Evolutionary conservation across 1,284 basidiomycete species (phyloP).

Genomic region (Moesziomyces parantarcticus): DNA sequence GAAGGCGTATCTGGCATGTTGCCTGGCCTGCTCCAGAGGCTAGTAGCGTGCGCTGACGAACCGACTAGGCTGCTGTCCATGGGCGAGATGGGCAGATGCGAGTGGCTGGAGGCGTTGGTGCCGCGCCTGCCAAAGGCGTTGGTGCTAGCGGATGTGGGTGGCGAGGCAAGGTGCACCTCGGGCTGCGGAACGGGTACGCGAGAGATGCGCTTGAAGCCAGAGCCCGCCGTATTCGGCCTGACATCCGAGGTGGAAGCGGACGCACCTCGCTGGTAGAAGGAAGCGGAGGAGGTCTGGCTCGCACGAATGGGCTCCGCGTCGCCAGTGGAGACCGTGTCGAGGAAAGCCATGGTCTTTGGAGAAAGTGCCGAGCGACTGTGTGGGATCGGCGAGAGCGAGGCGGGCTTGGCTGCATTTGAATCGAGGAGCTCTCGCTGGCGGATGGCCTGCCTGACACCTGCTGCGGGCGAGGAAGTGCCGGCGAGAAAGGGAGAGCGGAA

Average conservation of each 20-base stretch:
- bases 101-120: slow-evolving; percentile 16
- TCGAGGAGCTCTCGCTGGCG: slow-evolving; percentile 44
- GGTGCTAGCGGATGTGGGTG: slow-evolving; percentile 12
- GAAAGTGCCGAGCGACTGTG: slow-evolving; percentile 26
- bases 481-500: slow-evolving; percentile 34
- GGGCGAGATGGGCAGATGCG: slow-evolving; percentile 33
- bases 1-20: slow-evolving; percentile 41
- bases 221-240: not conserved
- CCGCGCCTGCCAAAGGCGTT: slow-evolving; percentile 12
- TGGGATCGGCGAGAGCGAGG: slow-evolving; percentile 8
- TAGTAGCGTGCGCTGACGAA: slow-evolving; percentile 40
- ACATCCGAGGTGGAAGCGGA: not conserved
- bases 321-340: slow-evolving; percentile 12
- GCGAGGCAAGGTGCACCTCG: slow-evolving; percentile 16
- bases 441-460: slow-evolving; percentile 40
- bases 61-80: slow-evolving; percentile 50
- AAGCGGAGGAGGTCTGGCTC: slow-evolving; percentile 22
- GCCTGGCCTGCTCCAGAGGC: slow-evolving; percentile 41
- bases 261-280: slow-evolving; percentile 27
- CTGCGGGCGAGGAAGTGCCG: slow-evolving; percentile 33
- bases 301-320: slow-evolving; percentile 19
- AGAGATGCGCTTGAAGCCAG: slow-evolving; percentile 17
- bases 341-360: slow-evolving; percentile 24
- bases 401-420: slow-evolving; percentile 6
- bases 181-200: slow-evolving; percentile 31